These are phyloP conservation scores for Sporothrix protearum DNA, from an alignment of 2,329 filamentous ascomycete genomes.

Conservation along the genomic window DNA sequence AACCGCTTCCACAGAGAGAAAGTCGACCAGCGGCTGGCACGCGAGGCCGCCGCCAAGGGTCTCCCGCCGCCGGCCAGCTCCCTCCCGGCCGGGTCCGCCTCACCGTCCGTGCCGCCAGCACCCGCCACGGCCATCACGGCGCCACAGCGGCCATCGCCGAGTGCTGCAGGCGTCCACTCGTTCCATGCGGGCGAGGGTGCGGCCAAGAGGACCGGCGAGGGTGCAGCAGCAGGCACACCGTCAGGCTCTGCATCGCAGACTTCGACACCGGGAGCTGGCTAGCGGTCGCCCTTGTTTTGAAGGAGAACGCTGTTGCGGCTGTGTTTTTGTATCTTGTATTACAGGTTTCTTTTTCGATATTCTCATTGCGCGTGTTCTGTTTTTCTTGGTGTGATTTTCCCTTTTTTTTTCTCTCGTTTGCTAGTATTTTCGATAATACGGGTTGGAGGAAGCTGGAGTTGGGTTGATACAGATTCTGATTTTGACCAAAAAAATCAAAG, in stretches of 20 bases:
- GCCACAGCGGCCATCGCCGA: background rate
- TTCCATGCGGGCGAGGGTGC: background rate
- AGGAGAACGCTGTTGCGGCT: background rate
- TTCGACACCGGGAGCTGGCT: constrained; percentile 4
- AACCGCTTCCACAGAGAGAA: constrained; percentile 76
- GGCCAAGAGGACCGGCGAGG: background rate
- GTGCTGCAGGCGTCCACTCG: background rate
- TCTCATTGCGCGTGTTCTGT: background rate
- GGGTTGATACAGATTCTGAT: constrained; percentile 1
- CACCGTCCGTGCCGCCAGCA: background rate
- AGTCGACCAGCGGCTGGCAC: constrained; percentile 53
- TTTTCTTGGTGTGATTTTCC: background rate
- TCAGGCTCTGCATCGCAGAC: constrained; percentile 15
- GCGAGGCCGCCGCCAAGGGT: constrained; percentile 26
- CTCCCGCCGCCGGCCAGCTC: background rate
- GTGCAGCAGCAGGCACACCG: background rate
- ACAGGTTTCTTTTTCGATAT: background rate
- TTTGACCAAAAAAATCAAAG: constrained; percentile 10
- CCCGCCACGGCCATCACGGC: background rate
- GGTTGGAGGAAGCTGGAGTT: constrained; percentile 19
- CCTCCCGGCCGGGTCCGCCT: background rate
- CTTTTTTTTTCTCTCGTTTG: background rate
- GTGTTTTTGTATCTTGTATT: constrained; percentile 1
- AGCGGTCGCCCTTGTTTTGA: background rate
- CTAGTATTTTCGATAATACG: constrained; percentile 13